Conservation (phyloP, 2,329 filamentous ascomycete species). For the Dichotomopilus funicola region DNA sequence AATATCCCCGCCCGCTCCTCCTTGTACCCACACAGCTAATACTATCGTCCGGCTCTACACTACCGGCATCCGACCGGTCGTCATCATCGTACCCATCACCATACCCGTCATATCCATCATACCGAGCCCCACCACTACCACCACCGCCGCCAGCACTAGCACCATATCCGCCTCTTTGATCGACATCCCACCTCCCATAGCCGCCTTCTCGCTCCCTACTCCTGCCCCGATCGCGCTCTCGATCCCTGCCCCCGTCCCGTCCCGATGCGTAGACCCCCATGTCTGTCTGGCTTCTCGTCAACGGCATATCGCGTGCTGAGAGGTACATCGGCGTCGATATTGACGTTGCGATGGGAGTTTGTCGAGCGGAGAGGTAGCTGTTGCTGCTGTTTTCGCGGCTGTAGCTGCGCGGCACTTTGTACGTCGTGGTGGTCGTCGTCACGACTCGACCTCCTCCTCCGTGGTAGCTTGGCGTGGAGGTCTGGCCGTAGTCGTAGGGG, state of each 20-base stretch:
- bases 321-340: conserved; percentile 2
- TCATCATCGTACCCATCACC: conserved; percentile 4
- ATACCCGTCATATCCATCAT: neutral
- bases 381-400: conserved; percentile 15
- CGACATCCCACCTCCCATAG: no score
- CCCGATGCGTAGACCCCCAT: conserved; percentile 13
- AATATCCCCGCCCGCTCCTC: conserved; percentile 22
- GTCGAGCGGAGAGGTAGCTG: neutral
- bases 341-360: neutral
- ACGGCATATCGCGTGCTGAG: conserved; percentile 20
- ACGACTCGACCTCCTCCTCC: conserved; percentile 28
- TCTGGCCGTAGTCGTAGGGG: conserved; percentile 17
- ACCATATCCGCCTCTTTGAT: no score
- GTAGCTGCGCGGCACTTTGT: conserved; percentile 20
- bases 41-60: conserved; percentile 54
- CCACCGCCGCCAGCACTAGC: conserved; percentile 29
- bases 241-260: conserved; percentile 1
- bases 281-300: conserved; percentile 35
- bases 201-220: no score
- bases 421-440: conserved; percentile 21
- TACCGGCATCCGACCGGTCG: conserved; percentile 42
- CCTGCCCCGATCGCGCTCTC: no score
- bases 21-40: conserved; percentile 53
- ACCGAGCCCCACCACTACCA: conserved; percentile 27
- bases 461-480: conserved; percentile 26